These are phyloP conservation scores for Cryptosporidium xiaoi DNA, from an alignment of 169 alveolate species.

Conservation along the genomic window DNA sequence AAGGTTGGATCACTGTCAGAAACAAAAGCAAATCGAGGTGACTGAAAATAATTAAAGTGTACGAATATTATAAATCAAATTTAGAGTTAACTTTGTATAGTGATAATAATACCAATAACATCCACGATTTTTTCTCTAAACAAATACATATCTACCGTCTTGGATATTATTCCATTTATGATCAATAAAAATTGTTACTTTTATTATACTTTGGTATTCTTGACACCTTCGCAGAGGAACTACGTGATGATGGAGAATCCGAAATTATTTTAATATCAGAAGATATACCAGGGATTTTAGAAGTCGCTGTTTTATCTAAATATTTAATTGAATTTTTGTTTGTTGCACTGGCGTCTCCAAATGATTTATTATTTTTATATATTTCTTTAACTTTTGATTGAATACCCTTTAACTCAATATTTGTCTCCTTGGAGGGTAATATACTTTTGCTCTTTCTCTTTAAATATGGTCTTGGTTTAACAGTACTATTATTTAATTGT, in stretches of 20 bases:
- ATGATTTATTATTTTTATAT: constrained; percentile 1
- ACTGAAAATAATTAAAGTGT: too few relatives aligned
- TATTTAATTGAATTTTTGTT: too few relatives aligned
- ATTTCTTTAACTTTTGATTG: constrained; percentile 44
- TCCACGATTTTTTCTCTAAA: too few relatives aligned
- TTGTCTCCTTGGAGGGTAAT: constrained; percentile 35
- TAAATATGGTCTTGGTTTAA: constrained; percentile 54
- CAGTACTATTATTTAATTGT: background rate
- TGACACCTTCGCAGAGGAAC: constrained; percentile 56
- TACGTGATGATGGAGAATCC: constrained; percentile 54
- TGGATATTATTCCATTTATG: too few relatives aligned
- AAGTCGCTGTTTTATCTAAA: constrained; percentile 9
- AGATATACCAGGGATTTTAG: constrained; percentile 43
- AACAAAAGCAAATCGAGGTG: constrained; percentile 12
- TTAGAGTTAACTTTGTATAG: too few relatives aligned
- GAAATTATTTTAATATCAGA: constrained; percentile 26
- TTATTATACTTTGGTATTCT: constrained; percentile 47
- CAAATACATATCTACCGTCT: too few relatives aligned
- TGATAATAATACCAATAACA: too few relatives aligned
- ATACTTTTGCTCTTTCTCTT: constrained; percentile 67
- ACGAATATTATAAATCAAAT: too few relatives aligned
- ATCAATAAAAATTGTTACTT: too few relatives aligned
- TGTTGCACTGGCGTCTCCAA: background rate
- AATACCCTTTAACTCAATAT: constrained; percentile 34
- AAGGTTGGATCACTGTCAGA: constrained; percentile 68